Conservation (phyloP, 1,139 yeast species). For the Saccharomyces hybrid region DNA sequence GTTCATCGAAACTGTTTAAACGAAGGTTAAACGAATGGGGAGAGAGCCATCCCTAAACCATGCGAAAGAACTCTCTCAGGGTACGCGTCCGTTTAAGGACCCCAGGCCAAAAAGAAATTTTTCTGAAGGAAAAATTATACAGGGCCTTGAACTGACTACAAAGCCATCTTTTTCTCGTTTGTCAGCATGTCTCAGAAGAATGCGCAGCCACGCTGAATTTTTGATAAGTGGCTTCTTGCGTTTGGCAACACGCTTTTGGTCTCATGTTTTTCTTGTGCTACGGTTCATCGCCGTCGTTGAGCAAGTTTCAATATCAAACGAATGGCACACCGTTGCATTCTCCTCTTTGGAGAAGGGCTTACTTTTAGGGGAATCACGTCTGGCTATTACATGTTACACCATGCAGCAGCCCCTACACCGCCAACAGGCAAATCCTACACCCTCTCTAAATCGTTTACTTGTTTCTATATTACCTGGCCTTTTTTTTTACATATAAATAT, state of each 20-base stretch:
- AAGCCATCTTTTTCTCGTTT: conserved; percentile 1
- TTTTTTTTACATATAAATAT: conserved; percentile 9
- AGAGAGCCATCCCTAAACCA: background rate
- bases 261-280: background rate
- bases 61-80: background rate
- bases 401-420: conserved; percentile 6
- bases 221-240: background rate
- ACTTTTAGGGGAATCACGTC: conserved; percentile 4
- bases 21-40: background rate
- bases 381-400: conserved; percentile 1
- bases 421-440: conserved; percentile 5
- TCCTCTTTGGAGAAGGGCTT: conserved; percentile 1
- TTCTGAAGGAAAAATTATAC: background rate
- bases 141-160: conserved; percentile 1
- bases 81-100: background rate
- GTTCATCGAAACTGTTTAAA: background rate
- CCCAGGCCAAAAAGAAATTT: background rate
- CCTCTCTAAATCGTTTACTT: background rate
- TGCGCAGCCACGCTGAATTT: background rate
- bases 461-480: conserved; percentile 2
- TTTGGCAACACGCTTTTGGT: background rate
- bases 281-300: background rate
- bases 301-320: conserved; percentile 4
- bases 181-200: background rate
- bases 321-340: background rate